Percentiles rank a stretch among this genome's conserved stretches.
These are phyloP conservation scores for Pochonia chlamydosporia DNA, from an alignment of 2,329 filamentous ascomycete species.

Conservation along the genomic window DNA sequence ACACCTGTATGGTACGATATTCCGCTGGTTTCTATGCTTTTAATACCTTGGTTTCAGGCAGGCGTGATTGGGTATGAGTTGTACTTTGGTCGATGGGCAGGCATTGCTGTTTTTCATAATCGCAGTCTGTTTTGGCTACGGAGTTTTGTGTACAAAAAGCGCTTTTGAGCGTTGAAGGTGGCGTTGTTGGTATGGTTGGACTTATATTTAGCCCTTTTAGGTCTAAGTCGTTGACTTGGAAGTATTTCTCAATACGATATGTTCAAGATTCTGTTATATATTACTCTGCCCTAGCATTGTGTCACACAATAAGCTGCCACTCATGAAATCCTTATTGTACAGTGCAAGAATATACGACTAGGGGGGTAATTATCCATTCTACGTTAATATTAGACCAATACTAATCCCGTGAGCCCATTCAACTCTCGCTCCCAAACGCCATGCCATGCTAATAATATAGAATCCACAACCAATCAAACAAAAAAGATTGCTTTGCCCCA, in stretches of 20 bases:
- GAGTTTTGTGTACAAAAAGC: not conserved
- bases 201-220: no score
- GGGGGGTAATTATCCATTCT: not conserved
- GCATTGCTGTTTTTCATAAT: not conserved
- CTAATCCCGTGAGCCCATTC: constrained; percentile 5
- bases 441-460: constrained; percentile 24
- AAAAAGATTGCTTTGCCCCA: not conserved
- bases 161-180: not conserved
- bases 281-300: no score
- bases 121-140: constrained; percentile 1
- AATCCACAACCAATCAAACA: not conserved
- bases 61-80: not conserved
- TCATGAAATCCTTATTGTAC: no score
- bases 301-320: no score
- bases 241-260: not conserved
- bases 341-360: no score
- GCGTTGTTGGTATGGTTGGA: not conserved
- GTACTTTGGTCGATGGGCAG: not conserved
- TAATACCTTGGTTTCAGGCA: constrained; percentile 1
- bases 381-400: constrained; percentile 1
- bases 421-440: constrained; percentile 21
- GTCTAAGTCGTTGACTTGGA: not conserved
- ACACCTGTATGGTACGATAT: not conserved
- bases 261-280: not conserved
- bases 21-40: not conserved